phyloP scores from a whole-genome alignment of 106 monocot species.

The Platanthera guangdongensis region DNA sequence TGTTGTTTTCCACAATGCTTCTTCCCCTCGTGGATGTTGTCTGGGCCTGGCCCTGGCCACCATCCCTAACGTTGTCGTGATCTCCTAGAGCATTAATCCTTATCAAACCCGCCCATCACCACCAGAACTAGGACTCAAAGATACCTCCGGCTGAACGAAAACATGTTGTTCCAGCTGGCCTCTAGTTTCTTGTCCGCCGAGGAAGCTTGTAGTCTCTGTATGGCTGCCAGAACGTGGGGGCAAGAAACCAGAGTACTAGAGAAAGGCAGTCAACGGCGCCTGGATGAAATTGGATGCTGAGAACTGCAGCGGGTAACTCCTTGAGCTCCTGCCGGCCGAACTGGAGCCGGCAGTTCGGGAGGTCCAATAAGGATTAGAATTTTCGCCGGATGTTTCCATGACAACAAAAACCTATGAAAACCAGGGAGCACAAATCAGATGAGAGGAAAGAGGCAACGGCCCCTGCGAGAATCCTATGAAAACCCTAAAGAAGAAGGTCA shows the following conservation, averaged over 20 bases:
- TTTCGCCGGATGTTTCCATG: no score
- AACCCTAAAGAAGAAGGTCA: neutral
- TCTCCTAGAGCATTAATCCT: no score
- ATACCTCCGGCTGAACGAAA: slow-evolving; percentile 7
- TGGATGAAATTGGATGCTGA: slow-evolving; percentile 64
- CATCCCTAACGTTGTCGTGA: no score
- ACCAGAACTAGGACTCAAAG: no score
- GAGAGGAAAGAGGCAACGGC: neutral
- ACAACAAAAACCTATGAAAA: neutral
- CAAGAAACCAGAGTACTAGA: slow-evolving; percentile 74
- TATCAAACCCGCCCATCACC: no score
- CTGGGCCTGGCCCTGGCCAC: no score
- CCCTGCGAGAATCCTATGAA: neutral
- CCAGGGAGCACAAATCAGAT: neutral
- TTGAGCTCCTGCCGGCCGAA: no score
- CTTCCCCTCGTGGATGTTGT: no score
- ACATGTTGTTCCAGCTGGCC: neutral
- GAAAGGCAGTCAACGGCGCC: slow-evolving; percentile 55
- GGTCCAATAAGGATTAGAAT: no score
- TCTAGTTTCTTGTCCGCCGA: slow-evolving; percentile 6
- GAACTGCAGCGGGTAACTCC: slow-evolving; percentile 41
- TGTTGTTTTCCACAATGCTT: no score
- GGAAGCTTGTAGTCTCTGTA: slow-evolving; percentile 29
- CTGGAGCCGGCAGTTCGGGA: no score
- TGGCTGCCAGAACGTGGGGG: slow-evolving; percentile 31